Percentiles rank a stretch among this genome's conserved stretches.
Conservation (phyloP, 176 grass and related monocot species). For the Sorghum bicolor region DNA sequence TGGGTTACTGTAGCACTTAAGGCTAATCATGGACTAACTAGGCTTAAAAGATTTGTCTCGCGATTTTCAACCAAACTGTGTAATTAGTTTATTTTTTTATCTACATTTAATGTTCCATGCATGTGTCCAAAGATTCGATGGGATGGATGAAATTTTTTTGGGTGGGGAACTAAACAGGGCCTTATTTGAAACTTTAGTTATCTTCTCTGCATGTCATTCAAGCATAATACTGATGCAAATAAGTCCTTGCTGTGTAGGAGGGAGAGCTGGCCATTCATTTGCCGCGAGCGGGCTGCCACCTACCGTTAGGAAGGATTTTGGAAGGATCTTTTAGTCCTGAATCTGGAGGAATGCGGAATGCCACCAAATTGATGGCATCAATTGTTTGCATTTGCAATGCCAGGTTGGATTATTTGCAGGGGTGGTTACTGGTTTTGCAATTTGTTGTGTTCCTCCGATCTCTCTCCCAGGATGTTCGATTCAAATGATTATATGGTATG, state of each 20-base stretch:
- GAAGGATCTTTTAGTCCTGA: constrained; percentile 65
- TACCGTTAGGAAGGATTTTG: constrained; percentile 66
- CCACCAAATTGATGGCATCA: constrained; percentile 57
- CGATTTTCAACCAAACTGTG: too few relatives aligned
- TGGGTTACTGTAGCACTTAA: too few relatives aligned
- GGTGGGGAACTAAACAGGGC: too few relatives aligned
- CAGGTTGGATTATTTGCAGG: constrained; percentile 33
- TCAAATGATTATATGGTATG: constrained; percentile 33
- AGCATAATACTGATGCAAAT: constrained; percentile 35
- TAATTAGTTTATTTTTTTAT: too few relatives aligned
- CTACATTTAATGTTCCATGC: too few relatives aligned
- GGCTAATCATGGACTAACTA: too few relatives aligned
- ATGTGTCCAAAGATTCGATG: too few relatives aligned
- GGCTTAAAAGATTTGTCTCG: too few relatives aligned
- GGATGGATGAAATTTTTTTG: too few relatives aligned
- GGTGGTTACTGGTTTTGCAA: constrained; percentile 39
- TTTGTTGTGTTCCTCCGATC: constrained; percentile 41
- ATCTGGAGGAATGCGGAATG: constrained; percentile 35
- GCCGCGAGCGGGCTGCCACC: constrained; percentile 53
- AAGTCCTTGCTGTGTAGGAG: constrained; percentile 45
- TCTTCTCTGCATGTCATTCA: not conserved
- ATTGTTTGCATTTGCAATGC: constrained; percentile 60
- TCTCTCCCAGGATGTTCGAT: constrained; percentile 10
- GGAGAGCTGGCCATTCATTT: constrained; percentile 52
- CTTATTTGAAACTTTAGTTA: constrained; percentile 5